A percentile compares a stretch with the other conserved stretches of the same genome.
phyloP scores from a whole-genome alignment of 2,329 filamentous ascomycete genomes.

The Trichoderma semiorbis region DNA sequence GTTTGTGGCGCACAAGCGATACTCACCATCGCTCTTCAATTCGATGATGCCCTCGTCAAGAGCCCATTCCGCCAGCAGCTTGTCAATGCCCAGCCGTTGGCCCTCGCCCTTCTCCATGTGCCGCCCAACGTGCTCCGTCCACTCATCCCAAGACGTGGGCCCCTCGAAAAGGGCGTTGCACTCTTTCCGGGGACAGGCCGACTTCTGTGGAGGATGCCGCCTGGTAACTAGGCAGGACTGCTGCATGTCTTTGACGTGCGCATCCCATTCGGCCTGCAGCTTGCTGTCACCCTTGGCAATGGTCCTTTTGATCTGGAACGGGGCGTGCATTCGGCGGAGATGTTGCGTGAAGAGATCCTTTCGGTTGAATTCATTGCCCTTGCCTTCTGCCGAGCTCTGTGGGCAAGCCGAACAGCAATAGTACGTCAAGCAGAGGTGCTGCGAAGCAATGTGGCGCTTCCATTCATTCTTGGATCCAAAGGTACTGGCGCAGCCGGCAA shows the following conservation, averaged over 20 bases:
- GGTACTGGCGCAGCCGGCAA: constrained; percentile 76
- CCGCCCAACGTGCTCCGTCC: constrained; percentile 86
- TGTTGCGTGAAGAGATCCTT: constrained; percentile 97
- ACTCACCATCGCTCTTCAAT: constrained; percentile 52
- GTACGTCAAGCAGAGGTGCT: constrained; percentile 72
- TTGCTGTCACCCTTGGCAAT: constrained; percentile 56
- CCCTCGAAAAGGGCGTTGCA: constrained; percentile 72
- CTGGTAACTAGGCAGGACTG: constrained; percentile 68
- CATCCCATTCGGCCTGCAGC: constrained; percentile 60
- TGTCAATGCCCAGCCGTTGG: constrained; percentile 54
- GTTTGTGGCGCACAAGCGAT: constrained; percentile 43
- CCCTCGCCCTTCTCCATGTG: constrained; percentile 78
- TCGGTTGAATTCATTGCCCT: constrained; percentile 76
- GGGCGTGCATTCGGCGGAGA: constrained; percentile 86
- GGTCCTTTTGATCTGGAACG: constrained; percentile 59
- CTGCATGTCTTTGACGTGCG: constrained; percentile 66
- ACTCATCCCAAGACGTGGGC: constrained; percentile 75
- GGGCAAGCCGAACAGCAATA: constrained; percentile 63
- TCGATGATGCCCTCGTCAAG: constrained; percentile 63
- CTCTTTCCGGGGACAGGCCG: constrained; percentile 67
- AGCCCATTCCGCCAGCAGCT: constrained; percentile 58
- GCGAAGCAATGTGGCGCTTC: constrained; percentile 90
- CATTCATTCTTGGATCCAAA: constrained; percentile 96
- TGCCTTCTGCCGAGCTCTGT: constrained; percentile 50
- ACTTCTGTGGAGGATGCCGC: constrained; percentile 65